Evolutionary conservation across 139 green algal species (phyloP).

Genomic region (Zygnema circumcarinatum): DNA sequence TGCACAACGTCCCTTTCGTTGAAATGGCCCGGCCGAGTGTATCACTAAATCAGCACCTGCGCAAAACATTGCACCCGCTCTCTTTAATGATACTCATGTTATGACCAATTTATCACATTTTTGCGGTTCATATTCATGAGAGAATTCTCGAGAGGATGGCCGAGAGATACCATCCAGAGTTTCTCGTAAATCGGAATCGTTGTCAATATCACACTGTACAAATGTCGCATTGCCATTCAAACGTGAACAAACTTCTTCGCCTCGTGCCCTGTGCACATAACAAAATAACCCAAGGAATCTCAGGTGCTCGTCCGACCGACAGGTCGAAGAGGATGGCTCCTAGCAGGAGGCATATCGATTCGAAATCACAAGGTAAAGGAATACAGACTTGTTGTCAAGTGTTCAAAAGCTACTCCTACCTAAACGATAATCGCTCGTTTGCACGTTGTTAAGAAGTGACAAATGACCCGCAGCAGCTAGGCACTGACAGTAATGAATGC

Average conservation of each 20-base stretch:
- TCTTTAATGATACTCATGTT: not conserved
- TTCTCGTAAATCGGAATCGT: not conserved
- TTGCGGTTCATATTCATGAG: not conserved
- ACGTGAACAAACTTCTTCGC: not conserved
- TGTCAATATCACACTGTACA: not conserved
- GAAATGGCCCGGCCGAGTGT: constrained; percentile 92
- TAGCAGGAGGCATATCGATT: no score
- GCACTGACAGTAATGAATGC: no score
- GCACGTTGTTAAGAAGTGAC: no score
- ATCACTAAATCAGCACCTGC: constrained; percentile 76
- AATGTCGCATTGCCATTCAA: not conserved
- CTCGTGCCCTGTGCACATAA: not conserved
- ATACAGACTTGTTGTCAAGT: no score
- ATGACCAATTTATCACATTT: not conserved
- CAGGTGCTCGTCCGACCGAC: no score
- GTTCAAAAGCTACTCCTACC: no score
- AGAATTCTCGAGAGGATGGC: not conserved
- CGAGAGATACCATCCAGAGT: not conserved
- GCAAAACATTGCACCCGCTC: not conserved
- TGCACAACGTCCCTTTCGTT: constrained; percentile 65
- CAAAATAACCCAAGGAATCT: no score
- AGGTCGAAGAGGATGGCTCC: no score
- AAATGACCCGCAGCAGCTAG: no score
- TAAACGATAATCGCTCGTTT: no score
- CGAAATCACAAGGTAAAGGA: no score